These are phyloP conservation scores for Apiospora malaysiana DNA, from an alignment of 2,329 filamentous ascomycete species.

Conservation along the genomic window DNA sequence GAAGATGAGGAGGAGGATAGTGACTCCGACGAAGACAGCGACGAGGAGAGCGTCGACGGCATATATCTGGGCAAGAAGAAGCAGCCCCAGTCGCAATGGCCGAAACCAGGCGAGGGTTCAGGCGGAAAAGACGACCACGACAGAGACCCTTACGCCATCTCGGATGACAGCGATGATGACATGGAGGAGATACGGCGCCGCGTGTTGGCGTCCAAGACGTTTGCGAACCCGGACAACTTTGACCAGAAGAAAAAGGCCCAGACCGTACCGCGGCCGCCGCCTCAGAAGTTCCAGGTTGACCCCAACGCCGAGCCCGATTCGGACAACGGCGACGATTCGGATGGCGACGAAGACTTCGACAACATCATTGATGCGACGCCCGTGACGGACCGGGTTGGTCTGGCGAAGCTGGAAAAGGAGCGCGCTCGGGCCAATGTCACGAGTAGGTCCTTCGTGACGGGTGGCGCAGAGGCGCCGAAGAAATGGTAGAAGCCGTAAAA, in stretches of 20 bases:
- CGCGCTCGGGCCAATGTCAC: slow-evolving; percentile 53
- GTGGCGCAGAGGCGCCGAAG: slow-evolving; percentile 53
- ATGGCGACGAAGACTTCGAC: slow-evolving; percentile 72
- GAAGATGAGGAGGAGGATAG: slow-evolving; percentile 53
- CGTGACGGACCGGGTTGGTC: slow-evolving; percentile 82
- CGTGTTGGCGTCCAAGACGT: slow-evolving; percentile 90
- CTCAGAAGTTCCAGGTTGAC: slow-evolving; percentile 57
- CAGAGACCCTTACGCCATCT: slow-evolving; percentile 75
- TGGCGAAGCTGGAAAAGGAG: slow-evolving; percentile 62
- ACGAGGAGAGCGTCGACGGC: slow-evolving; percentile 56
- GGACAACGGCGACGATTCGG: slow-evolving; percentile 65
- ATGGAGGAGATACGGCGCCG: slow-evolving; percentile 92
- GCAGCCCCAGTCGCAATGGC: slow-evolving; percentile 42
- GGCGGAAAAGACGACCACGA: slow-evolving; percentile 49
- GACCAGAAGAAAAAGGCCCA: slow-evolving; percentile 62
- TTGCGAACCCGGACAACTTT: slow-evolving; percentile 63
- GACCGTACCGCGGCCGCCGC: slow-evolving; percentile 65
- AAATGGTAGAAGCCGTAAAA: slow-evolving; percentile 44
- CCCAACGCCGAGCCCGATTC: slow-evolving; percentile 75
- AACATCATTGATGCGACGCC: slow-evolving; percentile 91
- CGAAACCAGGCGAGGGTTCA: slow-evolving; percentile 35
- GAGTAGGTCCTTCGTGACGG: slow-evolving; percentile 58
- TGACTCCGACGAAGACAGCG: slow-evolving; percentile 47
- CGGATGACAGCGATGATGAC: slow-evolving; percentile 76
- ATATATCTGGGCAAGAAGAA: slow-evolving; percentile 68